Conservation (phyloP, 805 yeast species). For the Wickerhamiella spandovensis region DNA sequence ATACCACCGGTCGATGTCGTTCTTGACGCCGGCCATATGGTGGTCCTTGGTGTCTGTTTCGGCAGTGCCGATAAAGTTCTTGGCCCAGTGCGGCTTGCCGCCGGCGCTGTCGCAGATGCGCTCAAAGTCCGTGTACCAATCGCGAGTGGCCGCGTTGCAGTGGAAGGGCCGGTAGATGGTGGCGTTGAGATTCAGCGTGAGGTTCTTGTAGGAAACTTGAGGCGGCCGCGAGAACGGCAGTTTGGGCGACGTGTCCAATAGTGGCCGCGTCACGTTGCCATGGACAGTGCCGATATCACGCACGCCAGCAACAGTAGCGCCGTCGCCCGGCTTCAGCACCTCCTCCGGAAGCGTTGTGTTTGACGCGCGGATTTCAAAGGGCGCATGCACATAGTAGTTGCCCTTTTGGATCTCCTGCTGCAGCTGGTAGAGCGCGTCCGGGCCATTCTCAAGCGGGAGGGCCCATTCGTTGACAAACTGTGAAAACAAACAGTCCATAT, state of each 20-base stretch:
- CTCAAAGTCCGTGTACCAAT: conserved; percentile 81
- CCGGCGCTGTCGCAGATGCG: conserved; percentile 59
- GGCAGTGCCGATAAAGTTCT: conserved; percentile 62
- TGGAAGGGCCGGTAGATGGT: conserved; percentile 94
- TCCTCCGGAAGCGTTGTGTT: conserved; percentile 38
- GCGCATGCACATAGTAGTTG: conserved; percentile 82
- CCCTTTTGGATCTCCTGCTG: conserved; percentile 38
- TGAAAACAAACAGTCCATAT: conserved; percentile 89
- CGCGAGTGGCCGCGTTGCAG: conserved; percentile 48
- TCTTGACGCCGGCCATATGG: conserved; percentile 69
- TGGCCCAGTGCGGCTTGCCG: conserved; percentile 98
- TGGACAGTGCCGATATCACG: conserved; percentile 50
- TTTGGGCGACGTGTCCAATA: conserved; percentile 65
- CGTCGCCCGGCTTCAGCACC: not conserved
- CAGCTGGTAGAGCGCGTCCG: conserved; percentile 41
- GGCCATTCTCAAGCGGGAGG: conserved; percentile 73
- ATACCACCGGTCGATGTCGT: conserved; percentile 61
- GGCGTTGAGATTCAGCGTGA: conserved; percentile 80
- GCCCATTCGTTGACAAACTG: conserved; percentile 97
- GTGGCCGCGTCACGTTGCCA: conserved; percentile 76
- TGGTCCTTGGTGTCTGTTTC: conserved; percentile 34
- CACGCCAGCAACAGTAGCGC: conserved; percentile 5
- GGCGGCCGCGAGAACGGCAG: conserved; percentile 38
- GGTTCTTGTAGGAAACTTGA: conserved; percentile 52
- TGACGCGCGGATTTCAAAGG: conserved; percentile 87